Base-by-base conservation (phyloP, 495 filamentous ascomycete genomes). In the Aspergillus cristatus region DNA sequence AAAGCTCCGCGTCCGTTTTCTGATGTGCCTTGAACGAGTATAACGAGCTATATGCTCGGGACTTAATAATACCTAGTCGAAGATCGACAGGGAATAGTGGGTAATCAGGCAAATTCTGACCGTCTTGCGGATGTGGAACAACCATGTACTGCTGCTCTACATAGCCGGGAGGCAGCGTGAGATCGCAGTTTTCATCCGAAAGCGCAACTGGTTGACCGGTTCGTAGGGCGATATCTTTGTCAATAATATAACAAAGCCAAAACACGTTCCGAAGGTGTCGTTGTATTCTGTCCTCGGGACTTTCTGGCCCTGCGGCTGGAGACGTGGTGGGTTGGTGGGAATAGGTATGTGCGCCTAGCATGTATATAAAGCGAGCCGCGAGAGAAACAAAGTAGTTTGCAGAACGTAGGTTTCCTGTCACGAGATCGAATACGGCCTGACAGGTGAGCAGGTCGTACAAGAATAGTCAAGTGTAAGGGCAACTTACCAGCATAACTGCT, bases 131-230 rank as follows among this genome's bases (percentile, higher is more conserved):
- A 26, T 39, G 42, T 30, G 58, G 52, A n/a, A 53, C 40, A 35
- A 58, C 57, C 5, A 46, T 29, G 48, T 54, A 50, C 26, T 60
- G 43, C 6, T 46, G 41, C 1, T 68, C 58, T 1, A 57, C 37
- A 43, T 75, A 75, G 2, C 57, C 59, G 5, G 54, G 53, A 0
- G 71, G 71, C 6, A 73, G 51, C 0, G 68, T 68, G 13, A 76
- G 50, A 45, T 74, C 71, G 45, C 72, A 76, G 38, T 72, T 67
- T 15, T 74, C 68, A 35, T 76, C 69, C 10, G 54, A 50, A 26
- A 74, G 66, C 2, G 55, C 48, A n/a, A 70, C 68, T 6, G 71
- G 71, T 43, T 71, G 69, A 5, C 71, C 72, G 0, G 62, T 72
- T 18, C 71, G 63, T 6, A 74, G 49, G 0, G 63, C 52, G 8